These are phyloP conservation scores for Raffaelea albimanens DNA, from an alignment of 2,329 filamentous ascomycete genomes.

Conservation along the genomic window DNA sequence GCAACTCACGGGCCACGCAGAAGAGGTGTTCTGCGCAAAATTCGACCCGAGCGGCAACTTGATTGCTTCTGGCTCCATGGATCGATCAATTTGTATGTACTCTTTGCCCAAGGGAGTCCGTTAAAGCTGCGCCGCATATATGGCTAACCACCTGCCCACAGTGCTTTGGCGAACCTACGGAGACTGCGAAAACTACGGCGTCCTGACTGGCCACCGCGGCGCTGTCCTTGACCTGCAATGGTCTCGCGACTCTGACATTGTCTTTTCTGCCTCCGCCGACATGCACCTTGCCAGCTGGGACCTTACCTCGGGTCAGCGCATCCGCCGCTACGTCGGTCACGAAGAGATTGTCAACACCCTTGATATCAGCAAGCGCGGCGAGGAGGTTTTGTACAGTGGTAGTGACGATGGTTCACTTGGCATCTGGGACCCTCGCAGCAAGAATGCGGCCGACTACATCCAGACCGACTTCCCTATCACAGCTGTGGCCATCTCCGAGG, in stretches of 20 bases:
- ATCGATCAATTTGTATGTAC: constrained; percentile 71
- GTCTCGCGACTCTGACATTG: constrained; percentile 84
- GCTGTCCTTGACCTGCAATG: constrained; percentile 89
- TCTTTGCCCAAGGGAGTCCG: background rate
- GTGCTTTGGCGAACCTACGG: constrained; percentile 92
- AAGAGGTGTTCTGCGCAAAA: constrained; percentile 82
- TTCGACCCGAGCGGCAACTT: constrained; percentile 83
- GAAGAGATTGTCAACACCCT: constrained; percentile 93
- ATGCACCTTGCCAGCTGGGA: constrained; percentile 94
- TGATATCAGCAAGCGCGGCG: constrained; percentile 80
- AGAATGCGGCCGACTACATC: constrained; percentile 78
- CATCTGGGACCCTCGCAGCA: constrained; percentile 91
- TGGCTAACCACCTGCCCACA: constrained; percentile 23
- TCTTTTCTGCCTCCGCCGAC: constrained; percentile 91
- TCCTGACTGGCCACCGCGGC: constrained; percentile 80
- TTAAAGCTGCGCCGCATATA: background rate
- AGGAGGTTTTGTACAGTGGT: constrained; percentile 82
- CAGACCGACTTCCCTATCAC: constrained; percentile 90
- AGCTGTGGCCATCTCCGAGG: constrained; percentile 81
- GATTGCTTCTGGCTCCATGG: constrained; percentile 93
- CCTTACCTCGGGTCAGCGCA: constrained; percentile 79
- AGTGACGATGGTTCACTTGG: constrained; percentile 92
- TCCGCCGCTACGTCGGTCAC: constrained; percentile 85
- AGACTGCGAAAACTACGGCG: constrained; percentile 88
- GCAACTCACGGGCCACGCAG: constrained; percentile 75